Base-by-base conservation (phyloP, 345 rosid genomes). In the Eutrema yunnanense region DNA sequence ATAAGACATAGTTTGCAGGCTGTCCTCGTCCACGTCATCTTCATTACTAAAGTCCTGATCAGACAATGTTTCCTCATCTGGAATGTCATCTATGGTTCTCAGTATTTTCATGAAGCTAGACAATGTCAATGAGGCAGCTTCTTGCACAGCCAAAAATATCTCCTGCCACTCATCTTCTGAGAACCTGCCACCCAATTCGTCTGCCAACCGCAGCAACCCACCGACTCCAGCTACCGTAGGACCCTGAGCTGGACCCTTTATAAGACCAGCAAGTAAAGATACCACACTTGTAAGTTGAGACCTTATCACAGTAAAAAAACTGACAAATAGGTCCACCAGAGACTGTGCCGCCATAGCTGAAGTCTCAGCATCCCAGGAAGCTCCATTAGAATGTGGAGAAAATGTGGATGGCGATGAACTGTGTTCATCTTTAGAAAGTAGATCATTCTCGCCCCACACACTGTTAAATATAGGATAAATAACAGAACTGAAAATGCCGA, bases 331-430 rank as follows among this genome's bases (percentile, higher is more conserved):
- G 74, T 91, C 95, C 52, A 91, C 92, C 29, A 94, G 84, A 85
- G 86, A 86, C 72, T 86, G 85, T 30, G 87, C 80, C 27, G 92
- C 97, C 66, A 83, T 77, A 30, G 91, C 74, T 41, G 90, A 82
- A 61, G 91, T 91, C 78, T 89, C 96, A 79, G 89, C 65, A 80
- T 91, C 97, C 97, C 92, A 88, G 46, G 82, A 63, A 74, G 77
- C 76, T 80, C 80, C 87, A 65, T 83, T 89, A 27, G 67, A 69
- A 62, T 60, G 86, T 19, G 83, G 69, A 73, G 84, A 78, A 67
- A 65, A 77, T 27, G 79, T 56, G 79, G 80, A 71, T 62, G 80
- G 75, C 26, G 33, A 66, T 29, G 80, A 80, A 62, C 65, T 67
- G 65, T 73, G 81, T 42, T 83, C 87, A 62, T 82, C 88, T 54